Evolutionary conservation across 352 stramenopile species (phyloP), one percentile per base, ranked within the genome.

Genomic region (Blastocystis sp.): DNA sequence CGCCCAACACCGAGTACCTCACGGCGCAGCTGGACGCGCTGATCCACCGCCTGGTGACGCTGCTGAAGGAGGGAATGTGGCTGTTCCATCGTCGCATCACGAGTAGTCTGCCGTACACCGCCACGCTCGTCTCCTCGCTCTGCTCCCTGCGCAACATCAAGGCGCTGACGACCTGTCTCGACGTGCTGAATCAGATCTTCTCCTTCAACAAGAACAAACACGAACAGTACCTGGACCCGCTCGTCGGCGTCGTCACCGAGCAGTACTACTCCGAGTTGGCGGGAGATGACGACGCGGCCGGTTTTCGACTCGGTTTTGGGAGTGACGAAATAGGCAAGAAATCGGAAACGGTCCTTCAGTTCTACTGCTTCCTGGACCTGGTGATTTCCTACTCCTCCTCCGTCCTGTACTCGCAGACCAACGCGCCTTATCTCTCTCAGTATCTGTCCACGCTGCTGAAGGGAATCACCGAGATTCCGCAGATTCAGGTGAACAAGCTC

Each of bases 241-340:
- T 84, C 21, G n/a, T 84, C 21, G 34, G 45, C 17, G 17, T 48
- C 19, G 40, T 84, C 28, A 84, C 74, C 17, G 52, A 84, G 11
- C 59, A 67, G 2, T 53, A 53, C n/a, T 84, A 69, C 38, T 14
- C 61, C 3, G n/a, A 38, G 5, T 45, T 53, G 53, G 34, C 53
- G 1, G 71, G 71, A 64, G 71, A 81, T 64, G 71, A 81, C 65
- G 71, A 81, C 38, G 52, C 65, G 14, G 61, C 65, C 40, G 45
- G 74, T 67, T n/a, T 61, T 4, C 69, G 14, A 45, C 40, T 28
- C 38, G 14, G 23, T n/a, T 38, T n/a, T 10, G 28, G n/a, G 38
- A 69, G 9, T 41, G 23, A 56, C 48, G 48, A 11, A 23, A 9
- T 45, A 84, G 74, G 74, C 21, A 52, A 62, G 41, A 62, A 67